These are phyloP conservation scores for Hypoxylon sp. DNA, from an alignment of 2,329 filamentous ascomycete species.

Conservation along the genomic window DNA sequence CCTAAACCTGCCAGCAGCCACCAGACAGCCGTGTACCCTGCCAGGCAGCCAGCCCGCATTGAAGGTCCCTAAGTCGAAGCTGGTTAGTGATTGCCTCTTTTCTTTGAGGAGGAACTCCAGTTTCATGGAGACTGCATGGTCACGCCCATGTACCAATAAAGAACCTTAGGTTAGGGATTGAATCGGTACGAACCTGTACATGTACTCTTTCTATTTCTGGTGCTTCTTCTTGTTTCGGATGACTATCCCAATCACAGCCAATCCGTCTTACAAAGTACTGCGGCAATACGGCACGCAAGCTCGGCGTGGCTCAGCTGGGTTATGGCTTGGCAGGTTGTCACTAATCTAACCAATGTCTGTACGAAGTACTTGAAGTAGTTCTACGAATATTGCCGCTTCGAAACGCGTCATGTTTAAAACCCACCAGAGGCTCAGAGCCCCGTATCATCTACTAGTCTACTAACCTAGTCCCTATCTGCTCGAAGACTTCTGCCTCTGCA, in stretches of 20 bases:
- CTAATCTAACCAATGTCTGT: too few relatives aligned
- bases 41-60: slow-evolving; percentile 16
- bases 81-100: slow-evolving; percentile 17
- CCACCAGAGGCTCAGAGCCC: slow-evolving; percentile 14
- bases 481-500: neutral
- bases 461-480: neutral
- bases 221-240: slow-evolving; percentile 35
- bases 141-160: neutral
- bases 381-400: slow-evolving; percentile 13
- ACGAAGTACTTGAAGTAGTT: too few relatives aligned
- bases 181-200: slow-evolving; percentile 13
- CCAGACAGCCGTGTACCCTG: neutral
- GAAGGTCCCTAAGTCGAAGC: neutral
- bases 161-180: slow-evolving; percentile 9
- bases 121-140: slow-evolving; percentile 25
- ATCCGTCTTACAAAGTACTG: slow-evolving; percentile 2
- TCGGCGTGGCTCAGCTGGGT: slow-evolving; percentile 32
- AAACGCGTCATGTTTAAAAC: slow-evolving; percentile 38
- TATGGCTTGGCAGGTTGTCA: neutral
- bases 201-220: slow-evolving; percentile 28
- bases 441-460: slow-evolving; percentile 19
- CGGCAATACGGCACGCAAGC: slow-evolving; percentile 39
- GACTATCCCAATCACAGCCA: slow-evolving; percentile 5
- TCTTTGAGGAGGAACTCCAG: slow-evolving; percentile 15
- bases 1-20: neutral